Conservation (phyloP, 2,329 filamentous ascomycete genomes). For the Phoma sp. region DNA sequence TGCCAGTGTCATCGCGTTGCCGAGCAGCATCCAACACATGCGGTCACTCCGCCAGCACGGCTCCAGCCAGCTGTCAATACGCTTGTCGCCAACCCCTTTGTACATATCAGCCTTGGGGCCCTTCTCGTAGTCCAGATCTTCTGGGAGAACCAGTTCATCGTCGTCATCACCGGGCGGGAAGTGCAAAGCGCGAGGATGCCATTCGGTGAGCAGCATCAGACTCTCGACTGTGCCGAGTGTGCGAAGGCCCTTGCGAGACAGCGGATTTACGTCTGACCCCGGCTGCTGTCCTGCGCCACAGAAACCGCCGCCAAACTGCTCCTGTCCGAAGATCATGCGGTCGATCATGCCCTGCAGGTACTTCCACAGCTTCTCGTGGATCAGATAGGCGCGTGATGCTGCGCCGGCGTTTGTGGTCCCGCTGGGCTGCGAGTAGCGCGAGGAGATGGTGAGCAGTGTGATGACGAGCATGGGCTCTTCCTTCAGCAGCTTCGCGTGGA, state of each 20-base stretch:
- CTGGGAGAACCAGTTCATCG: slow-evolving; percentile 69
- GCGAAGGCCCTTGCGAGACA: slow-evolving; percentile 72
- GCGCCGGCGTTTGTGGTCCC: slow-evolving; percentile 72
- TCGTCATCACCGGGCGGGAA: slow-evolving; percentile 80
- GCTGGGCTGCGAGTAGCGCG: slow-evolving; percentile 80
- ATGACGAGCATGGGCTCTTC: slow-evolving; percentile 94
- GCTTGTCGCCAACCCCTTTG: slow-evolving; percentile 76
- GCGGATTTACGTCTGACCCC: slow-evolving; percentile 71
- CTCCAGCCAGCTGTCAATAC: slow-evolving; percentile 95
- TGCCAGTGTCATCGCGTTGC: slow-evolving; percentile 85
- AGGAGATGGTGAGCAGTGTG: slow-evolving; percentile 88
- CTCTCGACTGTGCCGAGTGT: slow-evolving; percentile 95
- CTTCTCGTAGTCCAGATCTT: slow-evolving; percentile 67
- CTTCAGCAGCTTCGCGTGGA: slow-evolving; percentile 79
- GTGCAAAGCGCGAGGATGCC: slow-evolving; percentile 93
- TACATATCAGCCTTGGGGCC: slow-evolving; percentile 47
- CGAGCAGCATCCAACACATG: slow-evolving; percentile 98
- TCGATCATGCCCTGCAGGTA: slow-evolving; percentile 96
- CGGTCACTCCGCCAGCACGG: slow-evolving; percentile 90
- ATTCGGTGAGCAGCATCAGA: slow-evolving; percentile 91
- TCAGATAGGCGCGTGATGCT: slow-evolving; percentile 83
- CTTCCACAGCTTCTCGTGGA: slow-evolving; percentile 94
- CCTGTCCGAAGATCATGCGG: slow-evolving; percentile 92
- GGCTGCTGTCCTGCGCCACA: slow-evolving; percentile 73
- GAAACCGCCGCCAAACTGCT: slow-evolving; percentile 90